Evolutionary conservation across 2,329 filamentous ascomycete species (phyloP).

Genomic region (Aureobasidium leucospermi): DNA sequence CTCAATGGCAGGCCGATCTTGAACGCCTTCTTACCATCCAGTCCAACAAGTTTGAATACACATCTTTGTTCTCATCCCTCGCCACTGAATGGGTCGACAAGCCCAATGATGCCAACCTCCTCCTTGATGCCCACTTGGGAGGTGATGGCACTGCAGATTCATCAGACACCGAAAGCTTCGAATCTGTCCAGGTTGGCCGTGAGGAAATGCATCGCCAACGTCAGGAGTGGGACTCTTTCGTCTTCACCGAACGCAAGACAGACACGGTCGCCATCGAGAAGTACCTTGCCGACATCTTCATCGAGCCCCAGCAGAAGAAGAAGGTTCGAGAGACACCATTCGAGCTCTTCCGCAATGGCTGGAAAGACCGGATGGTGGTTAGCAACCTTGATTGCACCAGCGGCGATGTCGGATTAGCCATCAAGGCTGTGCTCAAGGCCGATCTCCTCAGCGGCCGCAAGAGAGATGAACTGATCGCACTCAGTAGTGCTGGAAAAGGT

Average conservation of each 20-base stretch:
- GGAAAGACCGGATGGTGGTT: slow-evolving; percentile 22
- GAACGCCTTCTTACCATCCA: slow-evolving; percentile 35
- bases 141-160: neutral
- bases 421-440: slow-evolving; percentile 42
- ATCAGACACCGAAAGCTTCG: slow-evolving; percentile 30
- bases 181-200: slow-evolving; percentile 30
- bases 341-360: slow-evolving; percentile 21
- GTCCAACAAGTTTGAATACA: slow-evolving; percentile 38
- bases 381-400: slow-evolving; percentile 31
- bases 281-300: slow-evolving; percentile 49
- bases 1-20: slow-evolving; percentile 21
- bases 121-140: slow-evolving; percentile 12
- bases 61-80: slow-evolving; percentile 39
- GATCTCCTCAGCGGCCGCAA: slow-evolving; percentile 49
- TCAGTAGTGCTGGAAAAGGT: slow-evolving; percentile 38
- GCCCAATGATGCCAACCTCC: slow-evolving; percentile 20
- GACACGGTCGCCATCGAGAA: slow-evolving; percentile 39
- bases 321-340: slow-evolving; percentile 22
- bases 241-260: slow-evolving; percentile 45
- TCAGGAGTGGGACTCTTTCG: slow-evolving; percentile 46
- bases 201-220: slow-evolving; percentile 37
- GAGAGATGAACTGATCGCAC: slow-evolving; percentile 42
- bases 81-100: slow-evolving; percentile 43
- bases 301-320: slow-evolving; percentile 9
- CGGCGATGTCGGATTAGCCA: slow-evolving; percentile 36